Base-by-base conservation (phyloP, 345 rosid species). In the Conringia planisiliqua region DNA sequence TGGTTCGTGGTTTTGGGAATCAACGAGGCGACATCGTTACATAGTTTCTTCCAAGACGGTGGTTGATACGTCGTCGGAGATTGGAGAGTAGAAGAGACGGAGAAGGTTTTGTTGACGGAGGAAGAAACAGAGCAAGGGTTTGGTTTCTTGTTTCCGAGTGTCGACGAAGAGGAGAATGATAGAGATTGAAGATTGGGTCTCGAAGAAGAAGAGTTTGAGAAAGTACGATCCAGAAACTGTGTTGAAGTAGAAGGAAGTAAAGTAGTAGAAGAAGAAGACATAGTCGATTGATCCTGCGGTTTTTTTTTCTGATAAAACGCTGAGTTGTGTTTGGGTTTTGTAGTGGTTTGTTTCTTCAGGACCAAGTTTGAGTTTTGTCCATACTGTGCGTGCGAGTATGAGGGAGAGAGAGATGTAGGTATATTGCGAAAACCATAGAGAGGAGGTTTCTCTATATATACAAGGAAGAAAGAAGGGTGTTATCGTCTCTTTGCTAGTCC, bases 41-140 rank as follows among this genome's bases (percentile, higher is more conserved):
- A 66, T 39, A 71, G 77, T 63, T 77, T 78, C 58, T 70, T 69
- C 79, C 66, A 70, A 32, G 62, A 46, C 5, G 76, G 76, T 70
- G 67, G 62, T 56, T 57, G 51, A n/a, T 56, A 78, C 7, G 58
- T 30, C 18, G 68, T 13, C 17, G 68, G 81, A 38, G 77, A 66
- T 29, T 75, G 91, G 7, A 90, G 75, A 56, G 91, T 84, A 72
- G 73, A 78, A 0, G 77, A 66, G 24, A 78, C 1, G 40, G 17
- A 14, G 11, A 27, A 24, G 14, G 8, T 66, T 71, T 71, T 66
- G 12, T 4, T 4, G 56, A 32, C 9, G 18, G 77, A 65, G 24
- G 58, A 65, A 22, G 81, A 71, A 66, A 78, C 62, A 78, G 68
- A 78, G 32, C 14, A 71, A 48, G 56, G 27, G 60, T 0, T 47